These are phyloP conservation scores for Colletotrichum destructivum DNA, from an alignment of 2,329 filamentous ascomycete species.

Conservation along the genomic window DNA sequence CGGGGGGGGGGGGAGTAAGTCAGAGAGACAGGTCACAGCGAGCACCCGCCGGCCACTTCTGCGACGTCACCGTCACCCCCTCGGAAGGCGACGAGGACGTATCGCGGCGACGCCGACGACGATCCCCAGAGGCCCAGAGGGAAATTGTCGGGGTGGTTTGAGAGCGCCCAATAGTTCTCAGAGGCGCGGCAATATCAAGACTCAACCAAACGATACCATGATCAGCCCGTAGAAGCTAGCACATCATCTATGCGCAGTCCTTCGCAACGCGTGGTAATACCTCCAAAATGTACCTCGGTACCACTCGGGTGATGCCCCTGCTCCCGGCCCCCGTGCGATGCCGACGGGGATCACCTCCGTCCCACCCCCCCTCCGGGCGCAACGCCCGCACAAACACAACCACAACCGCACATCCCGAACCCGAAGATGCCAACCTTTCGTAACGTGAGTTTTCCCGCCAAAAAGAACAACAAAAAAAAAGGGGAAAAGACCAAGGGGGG, in stretches of 20 bases:
- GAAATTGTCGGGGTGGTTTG: not conserved
- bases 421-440: conserved; percentile 3
- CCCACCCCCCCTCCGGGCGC: conserved; percentile 18
- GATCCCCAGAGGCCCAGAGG: not conserved
- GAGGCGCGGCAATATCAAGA: not conserved
- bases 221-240: not conserved
- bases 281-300: not conserved
- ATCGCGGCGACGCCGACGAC: conserved; percentile 25
- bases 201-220: not conserved
- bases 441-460: not conserved
- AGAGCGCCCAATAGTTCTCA: too few relatives aligned
- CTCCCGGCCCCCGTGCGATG: conserved; percentile 1
- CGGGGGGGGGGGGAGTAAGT: not conserved
- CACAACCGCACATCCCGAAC: conserved; percentile 1
- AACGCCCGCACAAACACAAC: not conserved
- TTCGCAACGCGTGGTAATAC: not conserved
- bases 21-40: not conserved
- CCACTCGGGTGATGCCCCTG: not conserved
- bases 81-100: conserved; percentile 7
- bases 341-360: conserved; percentile 7
- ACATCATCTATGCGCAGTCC: not conserved
- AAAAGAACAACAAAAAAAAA: not conserved
- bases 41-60: conserved; percentile 4
- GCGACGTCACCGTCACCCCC: conserved; percentile 28
- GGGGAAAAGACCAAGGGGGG: not conserved